A percentile compares a stretch with the other conserved stretches of the same genome.
phyloP scores from a whole-genome alignment of 768 basidiomycete genomes.

The Serpula lacrymans region DNA sequence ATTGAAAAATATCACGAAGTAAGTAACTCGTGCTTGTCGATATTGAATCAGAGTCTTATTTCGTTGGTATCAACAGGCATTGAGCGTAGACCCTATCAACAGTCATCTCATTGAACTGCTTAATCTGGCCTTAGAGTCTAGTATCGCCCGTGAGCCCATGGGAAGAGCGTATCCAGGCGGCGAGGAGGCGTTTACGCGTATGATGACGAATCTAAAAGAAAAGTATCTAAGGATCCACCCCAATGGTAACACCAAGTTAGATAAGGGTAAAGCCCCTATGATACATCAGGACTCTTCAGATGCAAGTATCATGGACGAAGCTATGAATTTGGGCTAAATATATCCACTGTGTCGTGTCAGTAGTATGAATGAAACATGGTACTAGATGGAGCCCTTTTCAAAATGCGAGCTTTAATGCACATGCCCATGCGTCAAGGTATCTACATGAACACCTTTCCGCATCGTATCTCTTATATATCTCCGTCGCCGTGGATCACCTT shows the following conservation, averaged over 20 bases:
- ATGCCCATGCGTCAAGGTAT: too few species aligned
- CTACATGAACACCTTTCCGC: constrained; percentile 16
- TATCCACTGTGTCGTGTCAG: too few species aligned
- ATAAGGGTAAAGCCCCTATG: neutral
- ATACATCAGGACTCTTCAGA: constrained; percentile 7
- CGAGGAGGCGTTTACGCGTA: constrained; percentile 28
- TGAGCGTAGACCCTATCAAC: constrained; percentile 83
- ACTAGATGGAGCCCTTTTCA: too few species aligned
- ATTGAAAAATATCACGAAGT: constrained; percentile 95
- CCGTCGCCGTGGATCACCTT: constrained; percentile 6
- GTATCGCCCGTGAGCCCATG: constrained; percentile 27
- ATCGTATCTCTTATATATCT: constrained; percentile 23
- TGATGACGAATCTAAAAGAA: constrained; percentile 29
- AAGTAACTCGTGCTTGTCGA: constrained; percentile 14
- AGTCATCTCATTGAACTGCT: constrained; percentile 76
- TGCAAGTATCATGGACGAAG: constrained; percentile 20
- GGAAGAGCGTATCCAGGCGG: constrained; percentile 32
- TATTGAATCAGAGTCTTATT: neutral
- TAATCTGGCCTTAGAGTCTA: constrained; percentile 71
- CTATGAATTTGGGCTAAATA: constrained; percentile 31
- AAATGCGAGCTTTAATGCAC: too few species aligned
- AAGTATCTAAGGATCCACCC: constrained; percentile 8
- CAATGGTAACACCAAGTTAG: neutral
- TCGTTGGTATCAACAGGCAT: constrained; percentile 42
- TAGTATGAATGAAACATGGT: too few species aligned